These are phyloP conservation scores for Angophora floribunda DNA, from an alignment of 345 rosid species.

Conservation along the genomic window DNA sequence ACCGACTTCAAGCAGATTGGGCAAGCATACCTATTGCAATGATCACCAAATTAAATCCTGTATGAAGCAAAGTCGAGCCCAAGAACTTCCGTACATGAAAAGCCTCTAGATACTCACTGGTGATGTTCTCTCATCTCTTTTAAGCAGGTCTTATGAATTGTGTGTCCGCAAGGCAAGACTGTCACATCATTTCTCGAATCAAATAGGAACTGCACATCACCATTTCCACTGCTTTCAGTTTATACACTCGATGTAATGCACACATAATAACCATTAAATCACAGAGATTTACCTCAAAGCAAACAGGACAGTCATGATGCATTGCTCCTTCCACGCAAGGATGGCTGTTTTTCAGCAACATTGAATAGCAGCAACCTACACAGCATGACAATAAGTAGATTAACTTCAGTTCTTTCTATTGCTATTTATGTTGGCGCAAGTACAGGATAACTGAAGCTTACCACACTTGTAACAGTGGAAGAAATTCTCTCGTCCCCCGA, in stretches of 20 bases:
- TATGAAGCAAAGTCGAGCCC: not conserved
- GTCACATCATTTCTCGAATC: slow-evolving; percentile 69
- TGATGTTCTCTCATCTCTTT: slow-evolving; percentile 77
- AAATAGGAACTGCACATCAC: slow-evolving; percentile 52
- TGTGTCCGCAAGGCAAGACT: slow-evolving; percentile 83
- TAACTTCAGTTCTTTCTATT: not conserved
- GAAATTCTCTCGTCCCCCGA: slow-evolving; percentile 79
- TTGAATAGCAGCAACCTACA: slow-evolving; percentile 85
- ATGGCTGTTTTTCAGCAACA: slow-evolving; percentile 56
- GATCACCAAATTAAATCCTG: not conserved
- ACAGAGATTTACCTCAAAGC: slow-evolving; percentile 63
- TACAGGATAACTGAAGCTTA: slow-evolving; percentile 13
- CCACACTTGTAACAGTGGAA: slow-evolving; percentile 91
- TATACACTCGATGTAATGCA: not conserved
- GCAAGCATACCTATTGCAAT: slow-evolving; percentile 54
- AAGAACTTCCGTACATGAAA: not conserved
- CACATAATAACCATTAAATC: not conserved
- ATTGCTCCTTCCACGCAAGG: slow-evolving; percentile 97
- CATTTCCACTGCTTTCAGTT: not conserved
- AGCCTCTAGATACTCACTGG: slow-evolving; percentile 34
- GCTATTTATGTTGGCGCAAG: not conserved
- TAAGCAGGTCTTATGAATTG: slow-evolving; percentile 69
- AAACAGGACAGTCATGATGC: slow-evolving; percentile 93
- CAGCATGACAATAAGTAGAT: not conserved
- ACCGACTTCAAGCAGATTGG: slow-evolving; percentile 88